phyloP scores from a whole-genome alignment of 2,329 filamentous ascomycete genomes.

The Trichophyton schoenleinii region DNA sequence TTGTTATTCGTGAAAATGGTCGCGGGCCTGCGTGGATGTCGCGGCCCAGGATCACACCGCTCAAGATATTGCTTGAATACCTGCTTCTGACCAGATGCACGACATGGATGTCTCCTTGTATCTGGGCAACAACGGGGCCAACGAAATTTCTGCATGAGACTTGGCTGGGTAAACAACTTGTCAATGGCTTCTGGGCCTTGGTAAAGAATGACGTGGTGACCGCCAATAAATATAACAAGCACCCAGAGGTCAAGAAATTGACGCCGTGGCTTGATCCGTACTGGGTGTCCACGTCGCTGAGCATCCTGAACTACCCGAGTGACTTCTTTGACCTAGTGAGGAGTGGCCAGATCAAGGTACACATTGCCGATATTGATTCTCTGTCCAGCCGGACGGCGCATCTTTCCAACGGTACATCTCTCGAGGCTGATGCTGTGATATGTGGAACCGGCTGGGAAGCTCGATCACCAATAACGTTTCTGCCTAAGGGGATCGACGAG shows the following conservation, averaged over 20 bases:
- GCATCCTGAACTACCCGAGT: conserved; percentile 49
- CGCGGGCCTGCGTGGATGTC: conserved; percentile 49
- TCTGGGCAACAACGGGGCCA: conserved; percentile 54
- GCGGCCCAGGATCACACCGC: conserved; percentile 50
- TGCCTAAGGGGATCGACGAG: conserved; percentile 30
- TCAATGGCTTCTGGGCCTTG: conserved; percentile 41
- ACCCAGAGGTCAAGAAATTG: conserved; percentile 35
- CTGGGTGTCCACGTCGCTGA: conserved; percentile 45
- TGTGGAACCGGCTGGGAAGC: conserved; percentile 47
- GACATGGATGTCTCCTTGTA: conserved; percentile 62
- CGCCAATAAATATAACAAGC: conserved; percentile 35
- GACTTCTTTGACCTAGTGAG: conserved; percentile 47
- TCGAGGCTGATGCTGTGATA: conserved; percentile 42
- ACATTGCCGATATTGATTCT: conserved; percentile 42
- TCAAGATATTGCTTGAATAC: conserved; percentile 57
- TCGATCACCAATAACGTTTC: conserved; percentile 38
- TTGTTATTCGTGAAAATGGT: conserved; percentile 47
- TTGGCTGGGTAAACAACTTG: conserved; percentile 34
- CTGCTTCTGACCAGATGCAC: conserved; percentile 54
- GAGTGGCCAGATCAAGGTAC: conserved; percentile 41
- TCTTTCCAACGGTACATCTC: conserved; percentile 34
- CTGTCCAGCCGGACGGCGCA: conserved; percentile 37
- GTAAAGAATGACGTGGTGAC: conserved; percentile 39
- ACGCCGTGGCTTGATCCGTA: conserved; percentile 35
- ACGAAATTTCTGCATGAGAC: conserved; percentile 38